These are phyloP conservation scores for Stephanodiscus triporus DNA, from an alignment of 108 stramenopile genomes.

Conservation along the genomic window DNA sequence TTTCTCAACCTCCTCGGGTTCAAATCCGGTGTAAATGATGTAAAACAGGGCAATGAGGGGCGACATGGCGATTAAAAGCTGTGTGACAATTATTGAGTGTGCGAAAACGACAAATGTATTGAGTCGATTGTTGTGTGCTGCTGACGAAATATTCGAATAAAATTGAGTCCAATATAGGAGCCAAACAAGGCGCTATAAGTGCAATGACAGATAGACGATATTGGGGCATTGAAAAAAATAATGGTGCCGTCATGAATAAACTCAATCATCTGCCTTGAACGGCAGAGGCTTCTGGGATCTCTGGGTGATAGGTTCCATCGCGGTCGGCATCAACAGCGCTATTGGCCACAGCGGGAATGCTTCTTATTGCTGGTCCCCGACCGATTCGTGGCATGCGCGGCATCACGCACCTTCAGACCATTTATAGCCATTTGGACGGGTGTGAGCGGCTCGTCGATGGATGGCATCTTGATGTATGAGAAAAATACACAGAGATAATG, in stretches of 20 bases:
- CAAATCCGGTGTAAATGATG: conserved; percentile 83
- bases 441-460: conserved; percentile 63
- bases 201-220: no score
- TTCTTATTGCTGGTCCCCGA: background rate
- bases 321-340: background rate
- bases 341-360: background rate
- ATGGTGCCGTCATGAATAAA: no score
- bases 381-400: background rate
- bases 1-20: conserved; percentile 71
- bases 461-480: conserved; percentile 39
- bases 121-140: background rate
- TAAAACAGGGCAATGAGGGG: conserved; percentile 82
- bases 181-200: no score
- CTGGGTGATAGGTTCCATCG: no score
- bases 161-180: no score
- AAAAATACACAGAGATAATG: no score
- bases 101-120: conserved; percentile 1
- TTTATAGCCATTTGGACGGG: conserved; percentile 72
- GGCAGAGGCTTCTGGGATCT: no score
- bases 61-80: conserved; percentile 84
- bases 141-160: no score
- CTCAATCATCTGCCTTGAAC: no score
- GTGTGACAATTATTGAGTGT: background rate
- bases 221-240: no score
- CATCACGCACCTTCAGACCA: conserved; percentile 69